Evolutionary conservation across 768 basidiomycete species (phyloP), one percentile per base, ranked within the genome.

Genomic region (Daedaleopsis nitida): DNA sequence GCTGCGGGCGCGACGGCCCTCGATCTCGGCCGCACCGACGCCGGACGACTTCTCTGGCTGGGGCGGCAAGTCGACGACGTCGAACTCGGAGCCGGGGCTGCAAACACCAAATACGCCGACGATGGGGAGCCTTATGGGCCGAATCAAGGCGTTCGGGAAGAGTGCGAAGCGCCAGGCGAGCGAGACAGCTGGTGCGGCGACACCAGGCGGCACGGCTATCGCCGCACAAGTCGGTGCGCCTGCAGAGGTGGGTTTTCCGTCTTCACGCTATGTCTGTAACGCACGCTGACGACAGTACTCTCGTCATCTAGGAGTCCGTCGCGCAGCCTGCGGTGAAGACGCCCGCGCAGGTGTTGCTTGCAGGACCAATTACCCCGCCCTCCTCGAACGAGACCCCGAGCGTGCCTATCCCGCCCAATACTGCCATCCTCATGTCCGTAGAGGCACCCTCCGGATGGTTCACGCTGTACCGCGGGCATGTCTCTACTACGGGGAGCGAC

Each of bases 381-480:
- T 66, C 85, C 0, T 82, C 86, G 3, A 73, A 73, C 45, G 96
- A 98, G 48, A 87, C 85, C 0, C 96, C 96, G 0, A 78, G 80
- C 0, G 73, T 92, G 24, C 61, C 74, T 11, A 80, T 91, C 39
- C 85, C 88, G 1, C 72, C 81, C 0, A 77, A 83, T 55, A 87
- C 89, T 45, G 78, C 82, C 0, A 71, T 98, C 34, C 76, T 91
- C 61, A 89, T 99, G 48, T 87, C 91, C 1, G 94, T 96, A 70
- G 95, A 96, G 71, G 83, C 80, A 6, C 77, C 83, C 23, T 85
- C 85, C 3, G 88, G 88, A 27, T 96, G 90, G 85, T 82, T 80
- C 2, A 87, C 84, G 2, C 75, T 93, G 1, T 98, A 96, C 69
- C 81, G 92, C 37, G 87, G 92, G 2, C 82, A 82, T 27, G 85